A percentile compares a stretch with the other conserved stretches of the same genome.
phyloP scores from a whole-genome alignment of 78 protist species.

The Isochrysis galbana region DNA sequence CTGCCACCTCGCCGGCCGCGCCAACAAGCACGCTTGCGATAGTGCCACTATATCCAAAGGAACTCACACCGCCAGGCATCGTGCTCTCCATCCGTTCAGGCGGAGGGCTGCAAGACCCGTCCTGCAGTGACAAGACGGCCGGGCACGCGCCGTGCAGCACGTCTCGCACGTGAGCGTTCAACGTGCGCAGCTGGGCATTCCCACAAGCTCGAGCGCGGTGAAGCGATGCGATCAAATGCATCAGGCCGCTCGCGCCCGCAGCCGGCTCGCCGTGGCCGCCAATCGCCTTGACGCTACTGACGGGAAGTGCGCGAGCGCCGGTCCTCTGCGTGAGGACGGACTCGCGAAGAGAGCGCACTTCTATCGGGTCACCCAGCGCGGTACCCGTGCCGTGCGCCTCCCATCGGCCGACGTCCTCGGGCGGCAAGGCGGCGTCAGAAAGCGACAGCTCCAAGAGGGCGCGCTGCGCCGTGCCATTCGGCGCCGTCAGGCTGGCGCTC shows the following conservation, averaged over 20 bases:
- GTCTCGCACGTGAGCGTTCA: background rate
- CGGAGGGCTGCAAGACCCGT: background rate
- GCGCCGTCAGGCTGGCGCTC: constrained; percentile 55
- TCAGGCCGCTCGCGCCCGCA: background rate
- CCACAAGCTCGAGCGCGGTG: background rate
- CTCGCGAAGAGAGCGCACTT: background rate
- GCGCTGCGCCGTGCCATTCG: constrained; percentile 66
- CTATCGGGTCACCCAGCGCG: constrained; percentile 67
- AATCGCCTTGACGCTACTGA: background rate
- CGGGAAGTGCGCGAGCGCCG: background rate
- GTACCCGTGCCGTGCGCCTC: constrained; percentile 50
- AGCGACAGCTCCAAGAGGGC: constrained; percentile 55
- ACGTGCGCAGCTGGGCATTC: background rate
- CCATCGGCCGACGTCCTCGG: constrained; percentile 39
- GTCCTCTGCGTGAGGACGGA: background rate
- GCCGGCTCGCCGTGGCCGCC: constrained; percentile 21
- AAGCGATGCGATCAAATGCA: background rate
- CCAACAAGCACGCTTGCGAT: background rate
- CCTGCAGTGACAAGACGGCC: background rate
- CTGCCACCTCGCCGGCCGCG: background rate
- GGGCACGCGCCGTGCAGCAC: background rate
- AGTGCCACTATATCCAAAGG: constrained; percentile 27
- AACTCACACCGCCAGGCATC: background rate
- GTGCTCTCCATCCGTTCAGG: too few relatives aligned
- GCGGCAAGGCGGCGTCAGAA: background rate